Conservation (phyloP, 2,329 filamentous ascomycete genomes). For the Cercospora sesami region DNA sequence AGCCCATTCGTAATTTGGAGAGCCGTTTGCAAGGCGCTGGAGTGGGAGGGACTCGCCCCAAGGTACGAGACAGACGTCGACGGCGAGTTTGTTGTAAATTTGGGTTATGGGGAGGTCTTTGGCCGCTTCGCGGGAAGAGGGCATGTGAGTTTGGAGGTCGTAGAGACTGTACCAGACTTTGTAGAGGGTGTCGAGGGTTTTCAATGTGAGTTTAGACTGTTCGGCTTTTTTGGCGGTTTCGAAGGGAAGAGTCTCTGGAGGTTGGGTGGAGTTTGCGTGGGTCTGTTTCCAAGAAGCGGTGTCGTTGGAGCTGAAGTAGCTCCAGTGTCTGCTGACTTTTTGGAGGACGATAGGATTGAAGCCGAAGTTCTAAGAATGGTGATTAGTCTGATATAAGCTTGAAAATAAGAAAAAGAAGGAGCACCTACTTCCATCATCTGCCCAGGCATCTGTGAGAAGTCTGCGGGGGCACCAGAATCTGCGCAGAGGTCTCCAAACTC, state of each 20-base stretch:
- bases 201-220: neutral
- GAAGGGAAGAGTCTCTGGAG: neutral
- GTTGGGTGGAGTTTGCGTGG: neutral
- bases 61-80: neutral
- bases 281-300: neutral
- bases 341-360: neutral
- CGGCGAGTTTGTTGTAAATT: neutral
- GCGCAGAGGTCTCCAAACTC: neutral
- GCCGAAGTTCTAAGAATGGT: neutral
- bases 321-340: neutral
- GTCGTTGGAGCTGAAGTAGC: neutral
- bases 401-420: neutral
- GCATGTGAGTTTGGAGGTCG: neutral
- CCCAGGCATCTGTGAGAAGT: neutral
- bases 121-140: neutral
- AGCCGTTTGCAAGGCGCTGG: neutral
- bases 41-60: neutral
- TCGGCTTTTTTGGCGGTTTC: neutral
- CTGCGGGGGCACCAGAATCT: neutral
- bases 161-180: constrained; percentile 2
- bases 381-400: neutral
- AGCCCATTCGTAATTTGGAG: neutral
- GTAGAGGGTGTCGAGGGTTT: neutral
- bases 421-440: neutral
- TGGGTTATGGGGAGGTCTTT: neutral